A percentile compares a stretch with the other conserved stretches of the same genome.
These are phyloP conservation scores for Colletotrichum theobromicola DNA, from an alignment of 2,329 filamentous ascomycete species.

Conservation along the genomic window DNA sequence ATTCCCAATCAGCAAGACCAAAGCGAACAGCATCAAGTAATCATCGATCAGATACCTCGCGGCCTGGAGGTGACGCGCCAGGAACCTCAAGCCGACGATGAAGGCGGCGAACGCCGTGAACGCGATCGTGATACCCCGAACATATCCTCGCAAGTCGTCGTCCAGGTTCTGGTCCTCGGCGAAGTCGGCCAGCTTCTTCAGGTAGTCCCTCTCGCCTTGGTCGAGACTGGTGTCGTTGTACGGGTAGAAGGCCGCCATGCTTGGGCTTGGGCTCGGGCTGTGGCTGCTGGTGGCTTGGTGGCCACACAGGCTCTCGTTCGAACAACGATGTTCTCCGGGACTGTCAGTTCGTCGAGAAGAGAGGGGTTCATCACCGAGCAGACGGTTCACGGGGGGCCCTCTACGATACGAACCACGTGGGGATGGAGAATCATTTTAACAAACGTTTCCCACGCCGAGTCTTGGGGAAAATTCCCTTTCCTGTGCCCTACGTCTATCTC, in stretches of 20 bases:
- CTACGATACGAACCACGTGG: background rate
- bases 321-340: background rate
- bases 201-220: constrained; percentile 2
- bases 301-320: constrained; percentile 9
- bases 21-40: constrained; percentile 9
- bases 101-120: constrained; percentile 12
- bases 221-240: constrained; percentile 12
- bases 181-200: constrained; percentile 12
- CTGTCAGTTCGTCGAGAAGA: background rate
- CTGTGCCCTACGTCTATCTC: background rate
- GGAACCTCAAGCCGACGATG: constrained; percentile 9
- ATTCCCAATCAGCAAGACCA: constrained; percentile 1
- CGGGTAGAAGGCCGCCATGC: constrained; percentile 13
- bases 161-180: constrained; percentile 6
- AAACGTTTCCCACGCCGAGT: background rate
- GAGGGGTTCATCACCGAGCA: background rate
- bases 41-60: constrained; percentile 14
- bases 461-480: background rate
- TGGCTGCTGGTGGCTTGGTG: background rate
- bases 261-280: no score
- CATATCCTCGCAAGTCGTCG: constrained; percentile 5
- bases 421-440: constrained; percentile 10
- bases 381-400: background rate
- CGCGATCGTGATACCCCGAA: constrained; percentile 13
- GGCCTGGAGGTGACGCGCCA: constrained; percentile 8